These are phyloP conservation scores for Phaeoacremonium minimum DNA, from an alignment of 2,329 filamentous ascomycete genomes.

Conservation along the genomic window DNA sequence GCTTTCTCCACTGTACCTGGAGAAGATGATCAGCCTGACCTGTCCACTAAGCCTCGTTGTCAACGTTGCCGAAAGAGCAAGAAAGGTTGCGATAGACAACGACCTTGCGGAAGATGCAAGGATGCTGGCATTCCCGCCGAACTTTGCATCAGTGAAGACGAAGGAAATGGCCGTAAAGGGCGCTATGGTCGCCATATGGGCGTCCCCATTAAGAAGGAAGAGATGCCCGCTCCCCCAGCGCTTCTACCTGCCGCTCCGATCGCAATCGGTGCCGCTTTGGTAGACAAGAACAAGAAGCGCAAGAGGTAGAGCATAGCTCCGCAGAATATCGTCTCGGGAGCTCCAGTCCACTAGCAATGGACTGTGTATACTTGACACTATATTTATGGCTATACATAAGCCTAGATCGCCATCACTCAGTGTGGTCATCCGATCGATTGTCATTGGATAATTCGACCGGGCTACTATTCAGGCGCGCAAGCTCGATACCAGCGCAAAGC, in stretches of 20 bases:
- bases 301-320: conserved; percentile 57
- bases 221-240: conserved; percentile 30
- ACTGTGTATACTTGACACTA: too few species aligned
- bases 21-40: conserved; percentile 86
- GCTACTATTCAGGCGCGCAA: too few species aligned
- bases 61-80: conserved; percentile 99
- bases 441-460: too few species aligned
- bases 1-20: conserved; percentile 51
- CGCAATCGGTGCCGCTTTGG: conserved; percentile 27
- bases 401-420: too few species aligned
- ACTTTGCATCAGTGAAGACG: conserved; percentile 94
- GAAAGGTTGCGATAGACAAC: conserved; percentile 96
- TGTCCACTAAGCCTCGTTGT: conserved; percentile 94
- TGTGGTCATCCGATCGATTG: too few species aligned
- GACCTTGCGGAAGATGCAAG: conserved; percentile 90
- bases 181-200: conserved; percentile 76
- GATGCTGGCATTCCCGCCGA: conserved; percentile 92
- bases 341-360: too few species aligned
- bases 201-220: conserved; percentile 58
- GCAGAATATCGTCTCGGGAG: too few species aligned
- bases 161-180: conserved; percentile 94
- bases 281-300: conserved; percentile 58
- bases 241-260: conserved; percentile 26
- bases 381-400: too few species aligned
- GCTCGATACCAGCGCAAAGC: too few species aligned